Percentiles rank a stretch among this genome's conserved stretches.
Conservation (phyloP, 176 grass and related monocot genomes). For the Oryza meyeriana region DNA sequence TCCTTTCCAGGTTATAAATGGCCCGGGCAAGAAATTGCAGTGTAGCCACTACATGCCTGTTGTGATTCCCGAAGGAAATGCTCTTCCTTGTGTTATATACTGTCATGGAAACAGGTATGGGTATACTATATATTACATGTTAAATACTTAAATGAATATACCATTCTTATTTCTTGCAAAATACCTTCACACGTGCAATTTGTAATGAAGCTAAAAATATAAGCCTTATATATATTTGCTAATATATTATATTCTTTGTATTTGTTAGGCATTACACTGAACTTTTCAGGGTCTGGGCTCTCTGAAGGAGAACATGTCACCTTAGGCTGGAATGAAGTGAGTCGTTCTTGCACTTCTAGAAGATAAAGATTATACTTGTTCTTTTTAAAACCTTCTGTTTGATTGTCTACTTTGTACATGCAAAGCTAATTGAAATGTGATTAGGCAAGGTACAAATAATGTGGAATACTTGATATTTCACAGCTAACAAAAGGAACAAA, state of each 20-base stretch:
- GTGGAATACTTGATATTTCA: neutral
- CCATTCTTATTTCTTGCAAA: neutral
- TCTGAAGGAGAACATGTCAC: slow-evolving; percentile 99
- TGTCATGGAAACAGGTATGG: slow-evolving; percentile 99
- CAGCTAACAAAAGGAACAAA: too few species aligned
- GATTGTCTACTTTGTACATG: slow-evolving; percentile 6
- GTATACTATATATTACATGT: neutral
- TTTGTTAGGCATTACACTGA: slow-evolving; percentile 54
- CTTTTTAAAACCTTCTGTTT: slow-evolving; percentile 14
- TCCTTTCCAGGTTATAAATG: slow-evolving; percentile 77
- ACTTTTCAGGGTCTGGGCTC: slow-evolving; percentile 98
- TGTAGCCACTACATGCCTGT: slow-evolving; percentile 90
- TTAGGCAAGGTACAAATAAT: neutral
- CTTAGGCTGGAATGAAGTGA: slow-evolving; percentile 99
- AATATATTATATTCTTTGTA: slow-evolving; percentile 14
- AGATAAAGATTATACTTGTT: neutral
- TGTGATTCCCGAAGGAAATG: slow-evolving; percentile 72
- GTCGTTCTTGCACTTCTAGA: slow-evolving; percentile 22
- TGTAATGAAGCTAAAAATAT: neutral
- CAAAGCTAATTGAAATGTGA: neutral
- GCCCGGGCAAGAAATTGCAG: slow-evolving; percentile 84
- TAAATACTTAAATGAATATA: neutral
- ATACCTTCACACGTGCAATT: slow-evolving; percentile 2
- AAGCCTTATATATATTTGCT: slow-evolving; percentile 8
- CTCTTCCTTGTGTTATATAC: slow-evolving; percentile 98